Conservation (phyloP, 768 basidiomycete genomes). For the Rhodotorula babjevae region DNA sequence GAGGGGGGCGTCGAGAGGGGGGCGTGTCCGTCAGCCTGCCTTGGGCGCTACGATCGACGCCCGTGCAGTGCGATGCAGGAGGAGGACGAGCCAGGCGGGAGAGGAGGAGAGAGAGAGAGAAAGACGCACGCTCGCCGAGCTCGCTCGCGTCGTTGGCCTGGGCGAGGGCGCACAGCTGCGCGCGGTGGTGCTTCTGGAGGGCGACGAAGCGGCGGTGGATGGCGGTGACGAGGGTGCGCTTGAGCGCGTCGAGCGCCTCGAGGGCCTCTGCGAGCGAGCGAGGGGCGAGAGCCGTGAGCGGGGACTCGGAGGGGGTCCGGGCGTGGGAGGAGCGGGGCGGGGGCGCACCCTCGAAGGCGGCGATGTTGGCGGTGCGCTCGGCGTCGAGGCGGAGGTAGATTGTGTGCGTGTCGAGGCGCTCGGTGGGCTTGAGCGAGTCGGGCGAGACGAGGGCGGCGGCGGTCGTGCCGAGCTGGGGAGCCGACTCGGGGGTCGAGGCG, state of each 20-base stretch:
- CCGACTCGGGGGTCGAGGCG: no score
- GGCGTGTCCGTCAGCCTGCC: no score
- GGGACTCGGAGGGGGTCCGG: not conserved
- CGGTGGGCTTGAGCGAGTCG: not conserved
- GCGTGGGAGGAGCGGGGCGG: not conserved
- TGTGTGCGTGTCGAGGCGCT: not conserved
- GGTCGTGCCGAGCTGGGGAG: no score
- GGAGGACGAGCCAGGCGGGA: no score
- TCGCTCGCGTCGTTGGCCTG: no score
- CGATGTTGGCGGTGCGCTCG: not conserved
- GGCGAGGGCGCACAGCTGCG: not conserved
- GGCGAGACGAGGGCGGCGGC: not conserved
- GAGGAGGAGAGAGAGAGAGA: no score
- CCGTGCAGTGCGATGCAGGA: no score
- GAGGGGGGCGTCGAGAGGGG: no score
- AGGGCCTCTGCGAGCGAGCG: not conserved
- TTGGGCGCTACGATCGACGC: no score
- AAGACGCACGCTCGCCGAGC: not conserved
- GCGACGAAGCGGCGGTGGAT: not conserved
- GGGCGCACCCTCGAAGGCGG: conserved; percentile 10
- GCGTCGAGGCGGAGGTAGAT: not conserved
- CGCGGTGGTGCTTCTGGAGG: not conserved
- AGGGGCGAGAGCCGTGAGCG: not conserved
- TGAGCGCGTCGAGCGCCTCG: not conserved
- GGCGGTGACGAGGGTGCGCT: not conserved